Evolutionary conservation across 495 filamentous ascomycete species (phyloP), one percentile per base, ranked within the genome.

Genomic region (Penicillium argentinense): DNA sequence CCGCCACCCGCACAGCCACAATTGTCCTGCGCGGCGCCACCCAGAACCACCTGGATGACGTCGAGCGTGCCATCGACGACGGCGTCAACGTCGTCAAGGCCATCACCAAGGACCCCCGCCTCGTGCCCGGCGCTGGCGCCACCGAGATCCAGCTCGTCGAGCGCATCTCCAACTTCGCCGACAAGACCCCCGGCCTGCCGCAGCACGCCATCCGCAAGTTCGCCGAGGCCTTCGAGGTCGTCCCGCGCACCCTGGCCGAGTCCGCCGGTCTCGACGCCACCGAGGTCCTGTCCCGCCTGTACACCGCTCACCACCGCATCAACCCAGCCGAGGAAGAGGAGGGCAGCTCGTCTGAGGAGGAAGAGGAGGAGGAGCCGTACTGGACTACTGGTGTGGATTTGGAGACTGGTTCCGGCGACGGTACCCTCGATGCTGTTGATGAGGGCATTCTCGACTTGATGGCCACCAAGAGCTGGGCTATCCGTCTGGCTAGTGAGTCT

Each of bases 1-100:
- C 97, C 50, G 77, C 81, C 14, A 97, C 95, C 5, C 82, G 89
- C 54, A 99, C 95, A 34, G 88, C 95, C 11, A 99, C 95, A 4
- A 82, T 99, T 26, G 91, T 99, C 33, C 83, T 99, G 49, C 83
- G 95, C 41, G 95, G 95, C 32, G 95, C 95, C 9, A 99, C 95
- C 9, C 90, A 96, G 68, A 97, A 99, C 68, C 88, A 97, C 65
- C 82, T 99, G 30, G 95, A 99, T 56, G 95, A 99, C 50, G 80
- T 99, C 29, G 95, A 99, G 77, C 83, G 95, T 45, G 95, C 95
- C 39, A 90, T 99, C 24, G 95, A 99, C 57, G 95, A 99, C 60
- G 95, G 95, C 49, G 95, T 99, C 58, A 99, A 96, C 62, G 95
- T 95, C 38, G 88, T 99, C 59, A 99, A 99, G 73, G 93, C 95